phyloP scores from a whole-genome alignment of 441 rosid species.

The Syzygium syzygioides region DNA sequence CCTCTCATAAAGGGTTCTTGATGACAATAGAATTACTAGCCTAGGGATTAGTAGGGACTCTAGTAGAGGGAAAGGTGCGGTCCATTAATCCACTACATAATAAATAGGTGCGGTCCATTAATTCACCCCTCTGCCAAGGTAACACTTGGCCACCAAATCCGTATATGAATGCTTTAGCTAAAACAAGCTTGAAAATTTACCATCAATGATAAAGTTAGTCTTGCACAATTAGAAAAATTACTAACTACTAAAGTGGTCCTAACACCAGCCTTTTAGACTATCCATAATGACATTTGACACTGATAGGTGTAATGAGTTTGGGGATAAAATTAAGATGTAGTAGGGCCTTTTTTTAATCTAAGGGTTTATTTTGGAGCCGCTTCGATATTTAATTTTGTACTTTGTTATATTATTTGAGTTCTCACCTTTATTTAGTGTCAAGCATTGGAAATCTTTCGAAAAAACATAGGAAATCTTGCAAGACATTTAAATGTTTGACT shows the following conservation, averaged over 20 bases:
- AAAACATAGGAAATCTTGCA: not conserved
- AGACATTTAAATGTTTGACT: not conserved
- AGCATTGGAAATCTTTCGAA: not conserved
- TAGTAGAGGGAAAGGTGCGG: not conserved
- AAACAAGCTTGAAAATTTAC: not conserved
- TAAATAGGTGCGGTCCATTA: not conserved
- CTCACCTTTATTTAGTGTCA: not conserved
- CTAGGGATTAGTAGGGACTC: not conserved
- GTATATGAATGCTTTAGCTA: not conserved
- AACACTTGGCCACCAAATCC: not conserved
- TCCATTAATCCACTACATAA: not conserved
- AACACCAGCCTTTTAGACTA: not conserved
- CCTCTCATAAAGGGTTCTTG: not conserved
- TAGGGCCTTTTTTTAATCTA: not conserved
- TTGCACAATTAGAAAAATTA: not conserved
- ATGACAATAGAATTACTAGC: not conserved
- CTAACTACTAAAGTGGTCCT: not conserved
- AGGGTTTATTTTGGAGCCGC: not conserved
- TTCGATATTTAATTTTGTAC: not conserved
- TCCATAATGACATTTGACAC: not conserved
- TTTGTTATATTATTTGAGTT: not conserved
- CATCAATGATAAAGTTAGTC: not conserved
- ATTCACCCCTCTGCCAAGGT: not conserved
- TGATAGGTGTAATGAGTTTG: not conserved
- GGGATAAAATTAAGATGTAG: not conserved